Evolutionary conservation across 2,329 filamentous ascomycete genomes (phyloP).

Genomic region (Macroventuria anomochaeta): DNA sequence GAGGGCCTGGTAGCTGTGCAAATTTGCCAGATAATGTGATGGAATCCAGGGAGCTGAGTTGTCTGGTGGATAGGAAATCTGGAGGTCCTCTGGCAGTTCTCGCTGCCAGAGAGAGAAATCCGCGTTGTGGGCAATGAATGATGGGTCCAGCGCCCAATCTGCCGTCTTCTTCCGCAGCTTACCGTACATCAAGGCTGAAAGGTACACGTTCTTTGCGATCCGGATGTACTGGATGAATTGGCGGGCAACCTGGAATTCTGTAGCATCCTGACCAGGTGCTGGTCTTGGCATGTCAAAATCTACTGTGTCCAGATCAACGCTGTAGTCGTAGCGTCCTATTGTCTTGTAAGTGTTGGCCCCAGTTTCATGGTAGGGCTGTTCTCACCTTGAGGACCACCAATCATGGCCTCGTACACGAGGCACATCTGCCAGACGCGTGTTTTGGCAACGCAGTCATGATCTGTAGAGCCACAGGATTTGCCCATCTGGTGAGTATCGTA

Average conservation of each 20-base stretch:
- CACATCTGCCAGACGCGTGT: conserved; percentile 90
- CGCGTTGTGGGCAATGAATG: conserved; percentile 80
- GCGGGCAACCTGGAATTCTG: conserved; percentile 77
- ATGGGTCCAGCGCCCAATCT: conserved; percentile 86
- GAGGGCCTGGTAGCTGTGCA: conserved; percentile 88
- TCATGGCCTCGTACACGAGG: conserved; percentile 87
- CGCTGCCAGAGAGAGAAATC: conserved; percentile 77
- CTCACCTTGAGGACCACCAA: conserved; percentile 88
- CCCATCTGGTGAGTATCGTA: conserved; percentile 77
- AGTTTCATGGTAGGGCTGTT: neutral
- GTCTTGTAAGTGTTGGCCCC: conserved; percentile 11
- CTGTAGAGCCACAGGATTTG: conserved; percentile 70
- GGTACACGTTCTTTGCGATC: conserved; percentile 77
- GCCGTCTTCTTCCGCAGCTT: conserved; percentile 75
- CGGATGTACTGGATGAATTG: conserved; percentile 84
- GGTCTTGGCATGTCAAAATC: conserved; percentile 73
- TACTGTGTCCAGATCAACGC: conserved; percentile 76
- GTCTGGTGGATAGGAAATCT: conserved; percentile 77
- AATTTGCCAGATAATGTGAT: conserved; percentile 85
- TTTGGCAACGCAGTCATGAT: conserved; percentile 80
- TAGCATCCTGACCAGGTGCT: conserved; percentile 71
- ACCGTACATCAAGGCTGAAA: conserved; percentile 76
- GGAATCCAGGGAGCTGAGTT: conserved; percentile 83
- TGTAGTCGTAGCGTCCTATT: conserved; percentile 73
- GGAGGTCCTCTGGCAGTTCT: conserved; percentile 78